Evolutionary conservation across 768 basidiomycete species (phyloP).

Genomic region (Jaapia argillacea): DNA sequence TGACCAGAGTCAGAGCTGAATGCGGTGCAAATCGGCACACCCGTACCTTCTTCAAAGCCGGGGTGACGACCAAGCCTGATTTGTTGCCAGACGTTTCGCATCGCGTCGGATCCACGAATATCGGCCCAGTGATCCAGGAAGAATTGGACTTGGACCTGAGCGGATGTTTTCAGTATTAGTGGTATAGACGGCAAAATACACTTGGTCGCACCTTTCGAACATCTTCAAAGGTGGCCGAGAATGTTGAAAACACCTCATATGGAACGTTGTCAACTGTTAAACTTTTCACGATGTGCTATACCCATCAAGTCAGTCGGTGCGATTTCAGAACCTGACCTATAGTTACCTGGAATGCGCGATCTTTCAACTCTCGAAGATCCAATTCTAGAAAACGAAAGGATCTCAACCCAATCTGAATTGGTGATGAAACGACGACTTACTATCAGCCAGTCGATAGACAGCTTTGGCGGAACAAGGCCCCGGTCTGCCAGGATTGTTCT

Average conservation of each 20-base stretch:
- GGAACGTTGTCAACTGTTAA: slow-evolving; percentile 75
- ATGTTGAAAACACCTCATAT: slow-evolving; percentile 78
- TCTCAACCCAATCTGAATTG: background rate
- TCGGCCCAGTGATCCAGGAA: slow-evolving; percentile 78
- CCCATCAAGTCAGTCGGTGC: background rate
- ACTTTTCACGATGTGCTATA: slow-evolving; percentile 64
- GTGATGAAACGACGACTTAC: slow-evolving; percentile 30
- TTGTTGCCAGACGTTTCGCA: slow-evolving; percentile 79
- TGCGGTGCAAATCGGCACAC: background rate
- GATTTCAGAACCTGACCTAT: background rate
- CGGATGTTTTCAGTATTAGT: no score
- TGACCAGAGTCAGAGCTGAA: no score
- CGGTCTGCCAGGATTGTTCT: slow-evolving; percentile 48
- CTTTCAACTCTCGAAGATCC: slow-evolving; percentile 61
- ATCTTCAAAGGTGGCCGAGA: slow-evolving; percentile 74
- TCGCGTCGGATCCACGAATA: slow-evolving; percentile 73
- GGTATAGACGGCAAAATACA: no score
- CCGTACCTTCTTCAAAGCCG: slow-evolving; percentile 77
- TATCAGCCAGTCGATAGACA: slow-evolving; percentile 74
- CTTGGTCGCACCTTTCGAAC: slow-evolving; percentile 70
- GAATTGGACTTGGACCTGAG: slow-evolving; percentile 57
- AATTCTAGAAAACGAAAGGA: slow-evolving; percentile 36
- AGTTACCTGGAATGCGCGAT: slow-evolving; percentile 50
- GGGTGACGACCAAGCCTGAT: slow-evolving; percentile 77
- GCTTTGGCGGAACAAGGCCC: slow-evolving; percentile 80